Evolutionary conservation across 148 eudicot genomes (phyloP).

Genomic region (Chenopodium quinoa): DNA sequence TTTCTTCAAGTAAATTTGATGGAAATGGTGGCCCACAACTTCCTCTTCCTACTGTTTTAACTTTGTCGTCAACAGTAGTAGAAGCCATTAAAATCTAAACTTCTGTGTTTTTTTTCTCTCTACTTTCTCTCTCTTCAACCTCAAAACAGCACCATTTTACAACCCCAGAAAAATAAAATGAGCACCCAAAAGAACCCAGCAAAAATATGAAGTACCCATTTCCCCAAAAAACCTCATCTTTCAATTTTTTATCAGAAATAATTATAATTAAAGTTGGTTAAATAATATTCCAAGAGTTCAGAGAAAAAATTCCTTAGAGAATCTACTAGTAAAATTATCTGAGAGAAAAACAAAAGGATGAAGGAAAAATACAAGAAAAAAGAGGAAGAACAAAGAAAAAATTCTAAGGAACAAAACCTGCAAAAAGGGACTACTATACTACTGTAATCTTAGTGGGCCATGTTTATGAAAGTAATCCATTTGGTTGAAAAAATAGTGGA

Average conservation of each 20-base stretch:
- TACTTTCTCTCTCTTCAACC: background rate
- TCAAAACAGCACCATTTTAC: constrained; percentile 10
- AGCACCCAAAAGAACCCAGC: background rate
- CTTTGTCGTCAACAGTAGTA: constrained; percentile 47
- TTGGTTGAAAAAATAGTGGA: background rate
- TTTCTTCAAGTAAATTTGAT: constrained; percentile 66
- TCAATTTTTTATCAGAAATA: constrained; percentile 15
- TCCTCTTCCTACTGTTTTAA: constrained; percentile 33
- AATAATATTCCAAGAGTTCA: background rate
- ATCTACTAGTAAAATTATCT: constrained; percentile 20
- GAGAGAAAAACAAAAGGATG: background rate
- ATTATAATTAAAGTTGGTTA: background rate
- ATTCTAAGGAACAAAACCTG: constrained; percentile 78
- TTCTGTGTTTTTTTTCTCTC: constrained; percentile 2
- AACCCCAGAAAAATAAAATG: constrained; percentile 14
- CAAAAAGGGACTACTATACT: constrained; percentile 42
- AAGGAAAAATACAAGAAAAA: background rate
- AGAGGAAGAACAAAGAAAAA: constrained; percentile 22
- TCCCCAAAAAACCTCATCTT: constrained; percentile 21
- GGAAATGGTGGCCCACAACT: constrained; percentile 20
- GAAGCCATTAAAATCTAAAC: constrained; percentile 36
- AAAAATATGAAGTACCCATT: constrained; percentile 11
- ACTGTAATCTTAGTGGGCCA: constrained; percentile 71
- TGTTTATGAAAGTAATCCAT: background rate
- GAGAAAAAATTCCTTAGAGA: constrained; percentile 8